These are phyloP conservation scores for Wakefieldia striispora DNA, from an alignment of 768 basidiomycete genomes.

Conservation along the genomic window DNA sequence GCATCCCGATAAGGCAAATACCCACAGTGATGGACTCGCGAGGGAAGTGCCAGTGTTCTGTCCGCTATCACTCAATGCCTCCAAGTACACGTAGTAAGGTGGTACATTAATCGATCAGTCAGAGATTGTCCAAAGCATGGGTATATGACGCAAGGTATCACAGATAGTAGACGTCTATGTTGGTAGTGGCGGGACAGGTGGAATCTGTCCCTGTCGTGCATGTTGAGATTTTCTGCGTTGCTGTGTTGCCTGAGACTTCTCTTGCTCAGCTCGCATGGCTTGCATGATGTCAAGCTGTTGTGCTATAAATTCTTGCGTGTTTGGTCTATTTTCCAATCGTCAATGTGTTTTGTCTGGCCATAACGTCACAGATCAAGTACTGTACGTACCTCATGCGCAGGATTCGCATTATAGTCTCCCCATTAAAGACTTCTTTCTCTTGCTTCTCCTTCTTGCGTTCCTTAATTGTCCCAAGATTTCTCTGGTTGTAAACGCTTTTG, in stretches of 20 bases:
- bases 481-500: conserved; percentile 89
- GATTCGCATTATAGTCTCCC: conserved; percentile 92
- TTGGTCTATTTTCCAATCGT: conserved; percentile 46
- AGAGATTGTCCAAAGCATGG: conserved; percentile 10
- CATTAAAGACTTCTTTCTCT: conserved; percentile 70
- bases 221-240: conserved; percentile 60
- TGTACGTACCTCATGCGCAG: conserved; percentile 89
- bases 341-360: neutral
- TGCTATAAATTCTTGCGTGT: conserved; percentile 82
- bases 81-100: conserved; percentile 1
- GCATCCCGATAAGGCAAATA: conserved; percentile 15
- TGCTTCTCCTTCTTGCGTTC: conserved; percentile 88
- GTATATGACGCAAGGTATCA: conserved; percentile 29
- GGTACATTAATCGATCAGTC: conserved; percentile 1
- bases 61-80: conserved; percentile 4
- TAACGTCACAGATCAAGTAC: neutral
- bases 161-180: conserved; percentile 14
- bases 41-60: too few relatives aligned
- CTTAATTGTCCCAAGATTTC: conserved; percentile 95
- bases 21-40: too few relatives aligned
- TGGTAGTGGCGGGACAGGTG: conserved; percentile 32
- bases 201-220: conserved; percentile 34
- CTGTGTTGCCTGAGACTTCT: conserved; percentile 62
- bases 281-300: conserved; percentile 83
- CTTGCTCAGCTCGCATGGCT: conserved; percentile 81